Evolutionary conservation across 2,329 filamentous ascomycete genomes (phyloP).

Genomic region (Westerdykella aurantiaca): DNA sequence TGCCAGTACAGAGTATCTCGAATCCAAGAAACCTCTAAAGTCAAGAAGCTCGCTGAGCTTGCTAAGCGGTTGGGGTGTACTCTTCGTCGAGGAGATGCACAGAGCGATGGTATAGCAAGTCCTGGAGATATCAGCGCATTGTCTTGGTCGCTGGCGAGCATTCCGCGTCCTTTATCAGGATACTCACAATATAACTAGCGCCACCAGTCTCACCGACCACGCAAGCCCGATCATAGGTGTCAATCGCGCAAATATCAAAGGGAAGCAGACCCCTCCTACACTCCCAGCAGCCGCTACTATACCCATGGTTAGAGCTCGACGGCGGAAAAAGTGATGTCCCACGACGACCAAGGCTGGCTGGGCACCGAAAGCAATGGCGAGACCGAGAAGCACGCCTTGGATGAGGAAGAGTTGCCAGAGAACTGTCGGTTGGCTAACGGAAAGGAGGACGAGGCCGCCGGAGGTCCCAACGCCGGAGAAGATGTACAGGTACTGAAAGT

Average conservation of each 20-base stretch:
- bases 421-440: background rate
- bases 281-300: slow-evolving; percentile 5
- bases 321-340: slow-evolving; percentile 7
- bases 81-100: slow-evolving; percentile 3
- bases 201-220: slow-evolving; percentile 4
- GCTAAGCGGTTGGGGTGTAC: background rate
- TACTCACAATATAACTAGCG: slow-evolving; percentile 2
- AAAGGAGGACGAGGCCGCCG: background rate
- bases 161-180: background rate
- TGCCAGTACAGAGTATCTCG: slow-evolving; percentile 3
- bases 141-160: background rate
- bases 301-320: slow-evolving; percentile 6
- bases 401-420: slow-evolving; percentile 3
- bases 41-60: slow-evolving; percentile 2
- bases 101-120: slow-evolving; percentile 4
- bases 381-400: slow-evolving; percentile 5
- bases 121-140: background rate
- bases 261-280: slow-evolving; percentile 4
- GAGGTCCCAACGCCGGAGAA: background rate
- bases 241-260: slow-evolving; percentile 4
- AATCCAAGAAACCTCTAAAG: slow-evolving; percentile 7
- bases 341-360: slow-evolving; percentile 6
- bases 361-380: slow-evolving; percentile 5
- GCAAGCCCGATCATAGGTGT: slow-evolving; percentile 4
- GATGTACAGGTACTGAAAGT: slow-evolving; percentile 1